Conservation (phyloP, 371 early-diverging fungal genomes). For the Haplosporangium sp. region DNA sequence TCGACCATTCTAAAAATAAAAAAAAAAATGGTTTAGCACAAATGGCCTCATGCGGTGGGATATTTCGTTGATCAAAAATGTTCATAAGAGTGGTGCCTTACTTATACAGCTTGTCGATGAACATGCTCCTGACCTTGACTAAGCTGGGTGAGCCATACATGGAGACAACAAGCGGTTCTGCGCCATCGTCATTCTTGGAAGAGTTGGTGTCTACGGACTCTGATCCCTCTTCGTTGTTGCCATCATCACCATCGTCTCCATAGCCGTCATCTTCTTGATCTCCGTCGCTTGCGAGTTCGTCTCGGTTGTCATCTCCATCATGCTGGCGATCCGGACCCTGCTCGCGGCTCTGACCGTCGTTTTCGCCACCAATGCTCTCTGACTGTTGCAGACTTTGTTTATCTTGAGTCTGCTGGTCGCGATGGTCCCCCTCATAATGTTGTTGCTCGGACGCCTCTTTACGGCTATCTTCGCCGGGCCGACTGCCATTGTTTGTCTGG, state of each 20-base stretch:
- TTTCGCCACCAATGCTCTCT: conserved; percentile 6
- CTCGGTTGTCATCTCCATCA: conserved; percentile 16
- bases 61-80: too few relatives aligned
- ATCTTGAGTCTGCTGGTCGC: neutral
- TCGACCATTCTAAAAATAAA: conserved; percentile 57
- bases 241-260: conserved; percentile 41
- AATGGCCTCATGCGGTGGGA: too few relatives aligned
- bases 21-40: neutral
- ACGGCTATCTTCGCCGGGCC: conserved; percentile 4
- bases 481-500: neutral
- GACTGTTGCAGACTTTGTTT: conserved; percentile 3
- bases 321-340: conserved; percentile 1
- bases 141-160: conserved; percentile 50
- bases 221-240: conserved; percentile 38
- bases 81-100: conserved; percentile 17
- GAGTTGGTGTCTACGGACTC: conserved; percentile 46
- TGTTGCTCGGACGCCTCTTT: conserved; percentile 4
- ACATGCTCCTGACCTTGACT: conserved; percentile 55
- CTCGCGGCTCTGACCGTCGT: neutral
- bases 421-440: neutral
- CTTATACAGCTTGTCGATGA: conserved; percentile 57
- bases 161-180: conserved; percentile 33
- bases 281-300: conserved; percentile 38
- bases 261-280: conserved; percentile 44
- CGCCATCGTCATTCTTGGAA: conserved; percentile 50